phyloP scores from a whole-genome alignment of 805 yeast genomes.

The Wickerhamiella galacta region DNA sequence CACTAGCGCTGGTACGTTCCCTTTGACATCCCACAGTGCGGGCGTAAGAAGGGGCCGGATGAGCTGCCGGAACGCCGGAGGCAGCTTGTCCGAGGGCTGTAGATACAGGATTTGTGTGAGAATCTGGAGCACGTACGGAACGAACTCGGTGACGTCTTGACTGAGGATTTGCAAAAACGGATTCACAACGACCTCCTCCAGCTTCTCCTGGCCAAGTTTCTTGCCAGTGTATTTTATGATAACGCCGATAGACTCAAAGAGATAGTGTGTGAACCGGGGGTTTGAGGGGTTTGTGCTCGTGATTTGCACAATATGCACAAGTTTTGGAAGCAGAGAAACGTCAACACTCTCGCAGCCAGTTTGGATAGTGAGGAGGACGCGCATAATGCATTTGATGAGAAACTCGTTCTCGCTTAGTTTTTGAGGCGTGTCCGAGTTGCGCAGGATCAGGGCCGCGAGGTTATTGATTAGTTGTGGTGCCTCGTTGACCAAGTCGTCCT shows the following conservation, averaged over 20 bases:
- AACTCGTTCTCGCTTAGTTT: constrained; percentile 91
- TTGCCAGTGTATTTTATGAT: constrained; percentile 37
- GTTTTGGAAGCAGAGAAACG: constrained; percentile 37
- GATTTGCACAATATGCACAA: constrained; percentile 48
- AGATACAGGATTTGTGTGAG: constrained; percentile 59
- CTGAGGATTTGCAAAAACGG: constrained; percentile 49
- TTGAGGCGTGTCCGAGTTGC: constrained; percentile 54
- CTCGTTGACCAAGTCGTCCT: constrained; percentile 48
- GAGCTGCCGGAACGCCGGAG: constrained; percentile 46
- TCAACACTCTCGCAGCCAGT: constrained; percentile 23
- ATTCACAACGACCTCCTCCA: constrained; percentile 46
- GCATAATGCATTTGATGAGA: constrained; percentile 73
- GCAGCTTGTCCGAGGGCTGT: constrained; percentile 30
- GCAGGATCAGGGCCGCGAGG: constrained; percentile 49
- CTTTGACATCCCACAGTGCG: constrained; percentile 81
- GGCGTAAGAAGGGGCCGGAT: constrained; percentile 77
- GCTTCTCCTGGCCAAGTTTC: constrained; percentile 21
- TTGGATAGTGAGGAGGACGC: constrained; percentile 63
- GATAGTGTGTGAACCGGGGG: constrained; percentile 80
- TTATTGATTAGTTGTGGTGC: constrained; percentile 44
- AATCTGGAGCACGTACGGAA: constrained; percentile 86
- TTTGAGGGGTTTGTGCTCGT: constrained; percentile 86
- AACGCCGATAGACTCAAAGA: constrained; percentile 76
- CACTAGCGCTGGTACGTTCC: constrained; percentile 86
- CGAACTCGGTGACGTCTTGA: constrained; percentile 82